Conservation (phyloP, 106 monocot genomes). For the Dendrobium huoshanense region DNA sequence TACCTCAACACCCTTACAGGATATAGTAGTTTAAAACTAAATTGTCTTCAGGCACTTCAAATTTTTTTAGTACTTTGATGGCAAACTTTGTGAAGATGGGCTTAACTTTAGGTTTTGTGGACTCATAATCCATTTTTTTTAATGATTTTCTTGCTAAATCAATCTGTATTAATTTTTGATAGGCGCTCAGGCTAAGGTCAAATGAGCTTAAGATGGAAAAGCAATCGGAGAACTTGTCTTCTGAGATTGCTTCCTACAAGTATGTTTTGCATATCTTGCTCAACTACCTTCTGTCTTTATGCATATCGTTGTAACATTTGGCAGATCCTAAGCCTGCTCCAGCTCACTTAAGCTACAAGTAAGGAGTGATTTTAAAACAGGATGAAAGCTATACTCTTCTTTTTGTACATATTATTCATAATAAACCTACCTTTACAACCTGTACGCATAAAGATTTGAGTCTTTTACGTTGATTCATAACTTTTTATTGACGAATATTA, state of each 20-base stretch:
- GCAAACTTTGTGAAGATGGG: neutral
- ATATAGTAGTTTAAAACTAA: neutral
- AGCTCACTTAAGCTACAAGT: neutral
- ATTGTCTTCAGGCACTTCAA: neutral
- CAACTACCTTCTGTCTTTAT: neutral
- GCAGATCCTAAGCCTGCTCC: neutral
- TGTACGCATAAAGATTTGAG: neutral
- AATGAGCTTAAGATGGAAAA: constrained; percentile 97
- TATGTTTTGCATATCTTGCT: constrained; percentile 27
- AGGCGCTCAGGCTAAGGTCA: constrained; percentile 94
- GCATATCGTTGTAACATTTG: neutral
- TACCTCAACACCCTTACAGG: neutral
- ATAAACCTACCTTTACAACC: neutral
- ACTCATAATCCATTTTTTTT: neutral
- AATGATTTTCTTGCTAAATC: neutral
- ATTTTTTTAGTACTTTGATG: neutral
- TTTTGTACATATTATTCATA: neutral
- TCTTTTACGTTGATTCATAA: neutral
- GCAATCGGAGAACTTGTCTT: constrained; percentile 51
- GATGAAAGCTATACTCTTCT: neutral
- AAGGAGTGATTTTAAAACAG: neutral
- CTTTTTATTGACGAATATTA: neutral
- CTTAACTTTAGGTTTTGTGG: neutral
- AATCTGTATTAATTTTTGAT: constrained; percentile 7
- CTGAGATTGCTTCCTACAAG: constrained; percentile 86